Conservation (phyloP, 2,329 filamentous ascomycete genomes). For the Calonectria ilicicola region DNA sequence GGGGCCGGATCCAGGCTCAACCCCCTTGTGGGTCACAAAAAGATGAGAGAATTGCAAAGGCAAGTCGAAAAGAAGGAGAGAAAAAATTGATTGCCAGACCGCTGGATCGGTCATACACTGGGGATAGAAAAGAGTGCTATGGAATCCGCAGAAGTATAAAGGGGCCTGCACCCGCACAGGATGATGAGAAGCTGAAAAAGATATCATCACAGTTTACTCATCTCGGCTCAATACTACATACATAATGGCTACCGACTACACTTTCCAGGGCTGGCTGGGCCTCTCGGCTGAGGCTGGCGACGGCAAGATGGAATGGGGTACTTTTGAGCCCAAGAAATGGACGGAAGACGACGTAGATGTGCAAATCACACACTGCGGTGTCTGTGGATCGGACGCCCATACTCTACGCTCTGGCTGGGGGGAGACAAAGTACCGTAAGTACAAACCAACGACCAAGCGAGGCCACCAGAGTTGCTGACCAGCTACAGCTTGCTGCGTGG, state of each 20-base stretch:
- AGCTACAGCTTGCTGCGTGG: constrained; percentile 63
- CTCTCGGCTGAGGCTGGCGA: constrained; percentile 53
- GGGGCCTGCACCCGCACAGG: neutral
- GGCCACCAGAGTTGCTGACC: neutral
- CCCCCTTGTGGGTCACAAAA: neutral
- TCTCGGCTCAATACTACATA: neutral
- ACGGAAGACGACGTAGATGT: constrained; percentile 75
- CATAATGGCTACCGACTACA: constrained; percentile 18
- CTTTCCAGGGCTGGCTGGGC: constrained; percentile 58
- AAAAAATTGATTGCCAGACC: neutral
- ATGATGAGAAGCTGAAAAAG: neutral
- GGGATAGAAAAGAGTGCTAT: neutral
- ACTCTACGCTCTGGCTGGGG: constrained; percentile 67
- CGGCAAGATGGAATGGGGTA: constrained; percentile 66
- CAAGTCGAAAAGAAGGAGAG: neutral
- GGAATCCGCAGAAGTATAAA: neutral
- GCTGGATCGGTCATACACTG: neutral
- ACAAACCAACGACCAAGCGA: neutral
- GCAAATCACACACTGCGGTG: constrained; percentile 73
- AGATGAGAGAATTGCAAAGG: neutral
- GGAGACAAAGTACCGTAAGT: constrained; percentile 28
- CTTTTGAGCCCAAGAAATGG: constrained; percentile 73
- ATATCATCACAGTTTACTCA: neutral
- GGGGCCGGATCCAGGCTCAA: neutral
- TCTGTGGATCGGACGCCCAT: constrained; percentile 74